A percentile compares a stretch with the other conserved stretches of the same genome.
Evolutionary conservation across 2,329 filamentous ascomycete genomes (phyloP).

Genomic region (Penicillium sp.): DNA sequence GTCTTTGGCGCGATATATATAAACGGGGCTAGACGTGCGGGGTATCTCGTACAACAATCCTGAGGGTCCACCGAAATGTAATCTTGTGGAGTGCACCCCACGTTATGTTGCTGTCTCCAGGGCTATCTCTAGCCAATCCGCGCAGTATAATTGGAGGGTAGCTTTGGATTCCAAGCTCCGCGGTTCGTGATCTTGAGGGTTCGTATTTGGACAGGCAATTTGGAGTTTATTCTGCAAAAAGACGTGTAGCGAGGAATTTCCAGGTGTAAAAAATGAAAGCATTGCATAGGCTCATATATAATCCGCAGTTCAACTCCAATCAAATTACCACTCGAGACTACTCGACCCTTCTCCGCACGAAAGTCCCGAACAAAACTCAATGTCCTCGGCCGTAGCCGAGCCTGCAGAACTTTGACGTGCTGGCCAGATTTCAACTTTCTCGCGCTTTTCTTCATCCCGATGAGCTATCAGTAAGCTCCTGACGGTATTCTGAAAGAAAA

Average conservation of each 20-base stretch:
- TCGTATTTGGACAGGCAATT: too few relatives aligned
- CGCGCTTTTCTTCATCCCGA: constrained; percentile 46
- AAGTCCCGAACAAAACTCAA: constrained; percentile 30
- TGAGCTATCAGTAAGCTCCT: constrained; percentile 52
- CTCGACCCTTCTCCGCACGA: constrained; percentile 10
- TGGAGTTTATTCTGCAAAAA: too few relatives aligned
- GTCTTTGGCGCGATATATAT: not conserved
- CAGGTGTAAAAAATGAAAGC: not conserved
- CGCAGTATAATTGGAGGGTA: too few relatives aligned
- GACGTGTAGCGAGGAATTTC: too few relatives aligned
- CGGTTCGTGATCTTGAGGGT: too few relatives aligned
- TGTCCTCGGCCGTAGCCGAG: constrained; percentile 28
- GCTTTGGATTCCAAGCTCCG: too few relatives aligned
- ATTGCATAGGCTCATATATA: not conserved
- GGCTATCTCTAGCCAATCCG: too few relatives aligned
- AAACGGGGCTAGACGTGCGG: not conserved
- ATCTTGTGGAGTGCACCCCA: not conserved
- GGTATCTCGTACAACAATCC: not conserved
- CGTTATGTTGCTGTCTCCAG: not conserved
- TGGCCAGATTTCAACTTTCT: constrained; percentile 54
- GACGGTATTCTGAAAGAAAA: constrained; percentile 58
- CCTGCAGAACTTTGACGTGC: constrained; percentile 37
- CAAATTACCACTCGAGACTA: constrained; percentile 17
- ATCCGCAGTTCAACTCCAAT: too few relatives aligned
- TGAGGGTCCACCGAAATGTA: not conserved